These are phyloP conservation scores for Hebeloma cylindrosporum DNA, from an alignment of 768 basidiomycete species.

Conservation along the genomic window DNA sequence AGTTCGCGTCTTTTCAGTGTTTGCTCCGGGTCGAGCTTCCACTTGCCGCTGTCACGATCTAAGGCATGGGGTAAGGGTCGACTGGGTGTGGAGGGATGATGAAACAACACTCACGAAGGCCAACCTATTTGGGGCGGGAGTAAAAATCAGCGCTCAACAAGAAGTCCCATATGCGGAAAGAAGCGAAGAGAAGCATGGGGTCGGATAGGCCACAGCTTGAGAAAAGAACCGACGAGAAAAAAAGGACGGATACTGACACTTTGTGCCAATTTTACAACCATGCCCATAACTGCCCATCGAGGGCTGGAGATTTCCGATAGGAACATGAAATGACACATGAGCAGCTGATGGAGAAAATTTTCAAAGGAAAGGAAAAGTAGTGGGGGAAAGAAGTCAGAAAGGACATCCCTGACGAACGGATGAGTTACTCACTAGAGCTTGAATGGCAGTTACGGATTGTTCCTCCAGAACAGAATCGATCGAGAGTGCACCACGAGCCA, in stretches of 20 bases:
- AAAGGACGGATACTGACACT: slow-evolving; percentile 44
- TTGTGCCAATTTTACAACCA: slow-evolving; percentile 68
- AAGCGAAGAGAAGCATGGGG: slow-evolving; percentile 5
- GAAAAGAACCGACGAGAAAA: slow-evolving; percentile 22
- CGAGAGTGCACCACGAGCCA: slow-evolving; percentile 57
- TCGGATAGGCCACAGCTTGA: slow-evolving; percentile 5
- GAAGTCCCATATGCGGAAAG: slow-evolving; percentile 7
- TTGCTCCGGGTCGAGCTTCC: slow-evolving; percentile 57
- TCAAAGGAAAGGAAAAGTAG: neutral
- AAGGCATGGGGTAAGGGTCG: slow-evolving; percentile 6
- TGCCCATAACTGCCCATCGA: slow-evolving; percentile 70
- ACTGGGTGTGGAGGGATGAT: neutral
- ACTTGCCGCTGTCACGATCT: slow-evolving; percentile 71
- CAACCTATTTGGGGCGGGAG: slow-evolving; percentile 42
- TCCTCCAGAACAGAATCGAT: slow-evolving; percentile 66
- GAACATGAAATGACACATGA: slow-evolving; percentile 59
- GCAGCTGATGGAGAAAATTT: slow-evolving; percentile 39
- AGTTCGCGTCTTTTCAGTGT: slow-evolving; percentile 58
- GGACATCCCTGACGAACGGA: no score
- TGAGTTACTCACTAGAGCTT: slow-evolving; percentile 52
- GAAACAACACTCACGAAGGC: slow-evolving; percentile 54
- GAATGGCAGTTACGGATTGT: slow-evolving; percentile 61
- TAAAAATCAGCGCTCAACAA: slow-evolving; percentile 22
- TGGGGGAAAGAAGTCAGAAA: neutral
- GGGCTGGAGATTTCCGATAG: slow-evolving; percentile 53